These are phyloP conservation scores for Aspergillus clavatus DNA, from an alignment of 2,329 filamentous ascomycete genomes.

Conservation along the genomic window DNA sequence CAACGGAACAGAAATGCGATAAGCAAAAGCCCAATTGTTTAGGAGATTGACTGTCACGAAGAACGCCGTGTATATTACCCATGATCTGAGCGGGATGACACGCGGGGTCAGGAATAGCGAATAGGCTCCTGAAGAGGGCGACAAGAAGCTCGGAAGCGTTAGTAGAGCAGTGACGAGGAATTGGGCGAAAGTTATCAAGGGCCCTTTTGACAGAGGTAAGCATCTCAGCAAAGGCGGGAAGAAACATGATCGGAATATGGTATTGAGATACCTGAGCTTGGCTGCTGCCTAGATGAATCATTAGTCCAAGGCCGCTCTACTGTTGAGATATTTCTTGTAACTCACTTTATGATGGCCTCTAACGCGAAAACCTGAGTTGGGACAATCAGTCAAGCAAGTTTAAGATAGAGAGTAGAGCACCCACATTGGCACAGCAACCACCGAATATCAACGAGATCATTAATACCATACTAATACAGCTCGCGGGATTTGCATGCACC, in stretches of 20 bases:
- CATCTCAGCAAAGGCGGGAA: constrained; percentile 1
- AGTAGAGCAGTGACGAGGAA: constrained; percentile 77
- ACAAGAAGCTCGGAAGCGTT: constrained; percentile 71
- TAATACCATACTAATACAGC: constrained; percentile 58
- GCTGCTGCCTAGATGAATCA: constrained; percentile 61
- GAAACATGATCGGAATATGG: not conserved
- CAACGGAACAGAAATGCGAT: constrained; percentile 90
- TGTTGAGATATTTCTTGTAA: constrained; percentile 12
- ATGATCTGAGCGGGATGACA: constrained; percentile 75
- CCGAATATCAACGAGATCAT: constrained; percentile 90
- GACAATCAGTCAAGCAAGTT: constrained; percentile 19
- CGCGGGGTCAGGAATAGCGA: constrained; percentile 72
- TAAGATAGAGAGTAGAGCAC: constrained; percentile 24
- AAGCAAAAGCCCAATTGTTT: constrained; percentile 97
- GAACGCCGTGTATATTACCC: constrained; percentile 81
- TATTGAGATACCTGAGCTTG: constrained; percentile 64
- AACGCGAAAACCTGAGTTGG: constrained; percentile 76
- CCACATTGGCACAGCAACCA: constrained; percentile 88
- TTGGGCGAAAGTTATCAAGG: constrained; percentile 82
- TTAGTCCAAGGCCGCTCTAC: constrained; percentile 10
- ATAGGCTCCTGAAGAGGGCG: constrained; percentile 52
- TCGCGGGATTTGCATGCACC: constrained; percentile 44
- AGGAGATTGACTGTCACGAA: constrained; percentile 93
- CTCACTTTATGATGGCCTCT: constrained; percentile 90
- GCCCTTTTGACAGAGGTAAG: constrained; percentile 50